Evolutionary conservation across 441 rosid species (phyloP).

Genomic region (Iberis amara): DNA sequence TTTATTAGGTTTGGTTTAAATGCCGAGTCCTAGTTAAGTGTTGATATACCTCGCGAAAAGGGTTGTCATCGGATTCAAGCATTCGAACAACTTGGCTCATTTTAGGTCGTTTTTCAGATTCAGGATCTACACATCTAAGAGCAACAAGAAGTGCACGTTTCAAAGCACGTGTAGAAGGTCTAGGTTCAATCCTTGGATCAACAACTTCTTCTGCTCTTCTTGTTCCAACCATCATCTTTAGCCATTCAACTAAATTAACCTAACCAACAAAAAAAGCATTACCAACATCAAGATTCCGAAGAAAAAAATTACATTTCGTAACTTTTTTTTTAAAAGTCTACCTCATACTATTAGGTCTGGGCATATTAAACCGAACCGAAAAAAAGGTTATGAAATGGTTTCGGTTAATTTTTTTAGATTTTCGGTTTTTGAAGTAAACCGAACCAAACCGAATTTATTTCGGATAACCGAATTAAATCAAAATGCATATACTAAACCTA

Average conservation of each 20-base stretch:
- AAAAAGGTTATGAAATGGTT: no score
- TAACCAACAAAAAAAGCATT: constrained; percentile 28
- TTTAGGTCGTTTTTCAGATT: constrained; percentile 74
- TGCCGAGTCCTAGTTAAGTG: neutral
- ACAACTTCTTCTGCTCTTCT: constrained; percentile 86
- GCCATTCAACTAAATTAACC: constrained; percentile 97
- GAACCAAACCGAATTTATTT: no score
- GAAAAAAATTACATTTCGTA: no score
- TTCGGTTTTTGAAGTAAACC: no score
- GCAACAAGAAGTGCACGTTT: constrained; percentile 82
- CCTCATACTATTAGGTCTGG: no score
- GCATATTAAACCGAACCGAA: no score
- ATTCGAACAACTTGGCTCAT: constrained; percentile 85
- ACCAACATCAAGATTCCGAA: no score
- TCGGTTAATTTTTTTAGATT: no score
- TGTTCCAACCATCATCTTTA: constrained; percentile 92
- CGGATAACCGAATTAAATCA: no score
- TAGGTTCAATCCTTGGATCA: constrained; percentile 65
- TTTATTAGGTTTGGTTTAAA: no score
- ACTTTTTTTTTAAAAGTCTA: no score
- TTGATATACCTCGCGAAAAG: constrained; percentile 54
- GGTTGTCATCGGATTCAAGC: constrained; percentile 89
- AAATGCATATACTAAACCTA: no score
- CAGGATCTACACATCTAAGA: constrained; percentile 84
- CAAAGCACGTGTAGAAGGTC: constrained; percentile 63